Percentiles rank a stretch among this genome's conserved stretches.
phyloP scores from a whole-genome alignment of 805 yeast species.

The Metschnikowia colocasiae region DNA sequence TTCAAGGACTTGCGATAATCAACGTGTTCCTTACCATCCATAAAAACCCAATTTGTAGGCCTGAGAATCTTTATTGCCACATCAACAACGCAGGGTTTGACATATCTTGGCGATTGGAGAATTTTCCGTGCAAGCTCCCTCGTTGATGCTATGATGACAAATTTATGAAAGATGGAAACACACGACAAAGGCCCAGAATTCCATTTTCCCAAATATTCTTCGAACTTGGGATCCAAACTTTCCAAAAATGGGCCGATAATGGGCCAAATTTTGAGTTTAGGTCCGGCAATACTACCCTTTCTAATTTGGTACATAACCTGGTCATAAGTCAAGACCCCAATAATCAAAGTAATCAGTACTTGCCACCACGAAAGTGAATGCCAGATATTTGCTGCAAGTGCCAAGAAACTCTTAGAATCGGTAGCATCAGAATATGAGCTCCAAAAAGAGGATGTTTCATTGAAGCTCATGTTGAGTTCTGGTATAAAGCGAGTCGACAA shows the following conservation, averaged over 20 bases:
- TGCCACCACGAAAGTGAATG: slow-evolving; percentile 50
- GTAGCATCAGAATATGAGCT: background rate
- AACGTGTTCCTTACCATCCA: slow-evolving; percentile 92
- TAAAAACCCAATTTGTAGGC: slow-evolving; percentile 96
- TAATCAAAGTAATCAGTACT: slow-evolving; percentile 43
- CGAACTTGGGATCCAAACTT: slow-evolving; percentile 91
- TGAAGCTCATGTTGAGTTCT: background rate
- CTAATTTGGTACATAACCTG: slow-evolving; percentile 73
- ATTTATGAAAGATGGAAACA: slow-evolving; percentile 96
- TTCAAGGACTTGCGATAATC: slow-evolving; percentile 91
- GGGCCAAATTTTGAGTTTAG: slow-evolving; percentile 84
- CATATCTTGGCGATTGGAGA: slow-evolving; percentile 65
- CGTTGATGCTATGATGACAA: slow-evolving; percentile 57
- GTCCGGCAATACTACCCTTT: slow-evolving; percentile 92
- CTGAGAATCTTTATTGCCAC: slow-evolving; percentile 91
- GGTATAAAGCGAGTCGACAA: background rate
- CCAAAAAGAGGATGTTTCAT: slow-evolving; percentile 2
- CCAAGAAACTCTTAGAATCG: background rate
- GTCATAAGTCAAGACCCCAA: slow-evolving; percentile 57
- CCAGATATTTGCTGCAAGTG: slow-evolving; percentile 8
- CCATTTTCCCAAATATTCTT: slow-evolving; percentile 92
- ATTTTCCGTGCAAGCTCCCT: slow-evolving; percentile 21
- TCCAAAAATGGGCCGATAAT: slow-evolving; percentile 95
- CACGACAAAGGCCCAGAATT: slow-evolving; percentile 90
- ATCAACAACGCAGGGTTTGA: slow-evolving; percentile 97